Evolutionary conservation across 1,284 basidiomycete species (phyloP).

Genomic region (Sutorius eximius): DNA sequence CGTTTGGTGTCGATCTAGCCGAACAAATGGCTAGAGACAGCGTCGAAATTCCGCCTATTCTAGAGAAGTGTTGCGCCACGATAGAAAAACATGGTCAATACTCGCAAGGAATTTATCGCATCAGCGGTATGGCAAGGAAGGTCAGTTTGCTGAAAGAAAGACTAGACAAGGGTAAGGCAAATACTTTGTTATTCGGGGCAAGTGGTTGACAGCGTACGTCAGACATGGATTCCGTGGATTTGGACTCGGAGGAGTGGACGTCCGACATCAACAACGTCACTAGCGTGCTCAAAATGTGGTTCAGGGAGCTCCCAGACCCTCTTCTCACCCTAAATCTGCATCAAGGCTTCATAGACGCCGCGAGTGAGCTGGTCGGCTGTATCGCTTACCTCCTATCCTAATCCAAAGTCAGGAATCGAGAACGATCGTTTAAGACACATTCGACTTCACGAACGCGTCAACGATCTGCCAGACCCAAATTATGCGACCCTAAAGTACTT

Average conservation of each 20-base stretch:
- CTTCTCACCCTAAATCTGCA: constrained; percentile 85
- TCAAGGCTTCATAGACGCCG: constrained; percentile 91
- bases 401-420: constrained; percentile 69
- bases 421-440: constrained; percentile 94
- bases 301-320: constrained; percentile 95
- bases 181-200: neutral
- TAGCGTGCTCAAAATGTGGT: constrained; percentile 93
- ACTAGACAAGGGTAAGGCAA: constrained; percentile 75
- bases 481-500: constrained; percentile 97
- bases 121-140: constrained; percentile 90
- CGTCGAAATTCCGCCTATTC: constrained; percentile 85
- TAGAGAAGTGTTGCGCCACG: constrained; percentile 87
- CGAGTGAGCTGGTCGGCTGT: constrained; percentile 60
- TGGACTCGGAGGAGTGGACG: constrained; percentile 87
- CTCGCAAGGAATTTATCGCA: constrained; percentile 89
- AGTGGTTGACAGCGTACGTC: constrained; percentile 12
- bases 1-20: constrained; percentile 89
- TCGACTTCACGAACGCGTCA: constrained; percentile 93
- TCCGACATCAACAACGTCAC: constrained; percentile 96
- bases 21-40: constrained; percentile 91
- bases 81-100: constrained; percentile 89
- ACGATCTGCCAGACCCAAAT: constrained; percentile 96
- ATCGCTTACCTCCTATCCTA: constrained; percentile 5
- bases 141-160: constrained; percentile 82
- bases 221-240: constrained; percentile 86